Percentiles rank a stretch among this genome's conserved stretches.
phyloP scores from a whole-genome alignment of 345 rosid species.

The Melaleuca alternifolia region DNA sequence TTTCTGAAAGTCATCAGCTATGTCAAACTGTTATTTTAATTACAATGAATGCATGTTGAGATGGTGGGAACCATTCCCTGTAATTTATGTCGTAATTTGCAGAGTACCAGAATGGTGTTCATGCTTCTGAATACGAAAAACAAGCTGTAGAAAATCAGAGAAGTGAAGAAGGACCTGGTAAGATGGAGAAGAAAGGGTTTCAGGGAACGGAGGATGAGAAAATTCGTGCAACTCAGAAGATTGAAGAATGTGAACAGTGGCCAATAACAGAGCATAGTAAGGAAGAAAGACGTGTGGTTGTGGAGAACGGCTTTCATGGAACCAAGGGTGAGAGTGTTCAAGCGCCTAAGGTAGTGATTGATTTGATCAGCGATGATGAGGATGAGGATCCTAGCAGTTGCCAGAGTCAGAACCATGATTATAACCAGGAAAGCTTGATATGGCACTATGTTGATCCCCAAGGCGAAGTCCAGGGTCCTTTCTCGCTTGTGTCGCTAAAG shows the following conservation, averaged over 20 bases:
- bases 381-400: conserved; percentile 16
- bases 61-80: neutral
- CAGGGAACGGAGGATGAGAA: neutral
- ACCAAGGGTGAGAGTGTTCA: neutral
- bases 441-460: conserved; percentile 70
- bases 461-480: conserved; percentile 57
- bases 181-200: neutral
- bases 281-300: neutral
- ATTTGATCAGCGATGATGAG: conserved; percentile 38
- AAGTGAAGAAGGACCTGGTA: neutral
- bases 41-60: neutral
- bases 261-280: neutral
- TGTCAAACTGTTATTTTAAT: neutral
- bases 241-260: neutral
- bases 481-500: conserved; percentile 43
- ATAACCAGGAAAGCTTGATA: conserved; percentile 8
- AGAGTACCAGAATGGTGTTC: neutral
- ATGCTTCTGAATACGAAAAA: neutral
- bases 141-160: neutral
- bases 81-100: neutral
- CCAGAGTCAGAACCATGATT: neutral
- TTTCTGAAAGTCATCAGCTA: neutral
- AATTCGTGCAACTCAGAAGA: neutral
- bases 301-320: neutral
- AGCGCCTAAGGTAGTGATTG: conserved; percentile 24